phyloP scores from a whole-genome alignment of 2,329 filamentous ascomycete genomes.

The Calonectria leucothoes region DNA sequence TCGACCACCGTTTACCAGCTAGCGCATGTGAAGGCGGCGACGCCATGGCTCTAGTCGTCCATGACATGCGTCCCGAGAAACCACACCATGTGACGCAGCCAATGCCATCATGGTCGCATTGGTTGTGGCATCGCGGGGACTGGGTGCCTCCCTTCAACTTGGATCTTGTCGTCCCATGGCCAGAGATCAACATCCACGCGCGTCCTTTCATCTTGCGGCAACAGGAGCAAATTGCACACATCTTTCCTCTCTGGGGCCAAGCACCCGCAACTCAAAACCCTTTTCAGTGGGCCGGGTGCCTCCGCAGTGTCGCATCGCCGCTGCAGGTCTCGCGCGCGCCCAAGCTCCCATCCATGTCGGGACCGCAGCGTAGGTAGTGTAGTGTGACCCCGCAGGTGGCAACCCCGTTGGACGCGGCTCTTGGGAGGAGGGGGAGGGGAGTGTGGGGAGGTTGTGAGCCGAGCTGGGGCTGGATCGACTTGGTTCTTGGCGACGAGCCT shows the following conservation, averaged over 20 bases:
- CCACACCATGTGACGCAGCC: constrained; percentile 14
- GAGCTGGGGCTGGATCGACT: not conserved
- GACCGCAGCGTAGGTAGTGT: not conserved
- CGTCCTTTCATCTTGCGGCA: not conserved
- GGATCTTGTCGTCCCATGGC: not conserved
- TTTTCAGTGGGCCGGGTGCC: not conserved
- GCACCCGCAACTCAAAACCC: not conserved
- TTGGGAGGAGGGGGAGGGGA: not conserved
- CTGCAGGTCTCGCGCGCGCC: not conserved
- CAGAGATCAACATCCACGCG: not conserved
- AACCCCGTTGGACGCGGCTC: not conserved
- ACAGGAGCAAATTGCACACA: not conserved
- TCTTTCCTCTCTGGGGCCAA: not conserved
- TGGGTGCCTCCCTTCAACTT: not conserved
- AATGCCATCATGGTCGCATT: not conserved
- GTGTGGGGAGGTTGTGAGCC: not conserved
- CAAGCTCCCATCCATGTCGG: not conserved
- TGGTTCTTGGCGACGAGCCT: not conserved
- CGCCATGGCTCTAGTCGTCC: not conserved
- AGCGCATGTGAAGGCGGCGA: not conserved
- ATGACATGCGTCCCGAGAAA: not conserved
- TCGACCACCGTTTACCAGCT: not conserved
- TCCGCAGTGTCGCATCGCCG: not conserved
- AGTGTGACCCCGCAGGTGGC: not conserved
- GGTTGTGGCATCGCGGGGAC: not conserved